Conservation (phyloP, 345 rosid genomes). For the Erysimum cheiranthoides region DNA sequence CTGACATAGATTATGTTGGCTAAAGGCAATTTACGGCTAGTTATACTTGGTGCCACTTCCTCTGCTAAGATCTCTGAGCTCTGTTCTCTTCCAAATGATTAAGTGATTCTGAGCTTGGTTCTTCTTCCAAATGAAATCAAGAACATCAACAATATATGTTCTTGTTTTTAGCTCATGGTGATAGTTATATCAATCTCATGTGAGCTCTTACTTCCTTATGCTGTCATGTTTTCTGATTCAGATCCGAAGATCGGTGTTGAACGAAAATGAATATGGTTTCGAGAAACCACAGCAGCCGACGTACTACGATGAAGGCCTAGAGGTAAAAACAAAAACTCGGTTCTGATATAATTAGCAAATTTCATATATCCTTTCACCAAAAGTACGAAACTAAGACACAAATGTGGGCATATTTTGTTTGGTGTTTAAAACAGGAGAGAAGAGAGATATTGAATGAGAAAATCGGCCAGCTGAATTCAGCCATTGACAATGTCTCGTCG, state of each 20-base stretch:
- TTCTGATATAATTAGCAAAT: neutral
- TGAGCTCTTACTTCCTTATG: neutral
- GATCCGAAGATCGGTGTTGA: slow-evolving; percentile 76
- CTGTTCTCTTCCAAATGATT: neutral
- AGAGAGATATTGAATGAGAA: slow-evolving; percentile 78
- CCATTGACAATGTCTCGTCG: slow-evolving; percentile 79
- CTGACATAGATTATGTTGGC: neutral
- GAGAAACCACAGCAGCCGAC: slow-evolving; percentile 65
- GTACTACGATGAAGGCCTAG: slow-evolving; percentile 84
- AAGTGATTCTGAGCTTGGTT: neutral
- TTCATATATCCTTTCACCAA: neutral
- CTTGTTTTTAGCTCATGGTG: neutral
- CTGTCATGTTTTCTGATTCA: slow-evolving; percentile 35
- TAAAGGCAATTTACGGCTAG: neutral
- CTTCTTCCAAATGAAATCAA: neutral
- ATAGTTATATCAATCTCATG: neutral
- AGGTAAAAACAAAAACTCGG: slow-evolving; percentile 53
- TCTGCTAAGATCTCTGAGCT: neutral
- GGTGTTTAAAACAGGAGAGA: slow-evolving; percentile 6
- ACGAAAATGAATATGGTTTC: slow-evolving; percentile 82
- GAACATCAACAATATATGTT: neutral
- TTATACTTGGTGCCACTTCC: neutral
- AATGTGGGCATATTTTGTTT: neutral
- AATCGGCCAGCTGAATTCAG: slow-evolving; percentile 81
- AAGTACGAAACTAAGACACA: neutral